Percentiles rank a stretch among this genome's conserved stretches.
Evolutionary conservation across 23 red algal species (phyloP).

Genomic region (Porphyridium purpureum): DNA sequence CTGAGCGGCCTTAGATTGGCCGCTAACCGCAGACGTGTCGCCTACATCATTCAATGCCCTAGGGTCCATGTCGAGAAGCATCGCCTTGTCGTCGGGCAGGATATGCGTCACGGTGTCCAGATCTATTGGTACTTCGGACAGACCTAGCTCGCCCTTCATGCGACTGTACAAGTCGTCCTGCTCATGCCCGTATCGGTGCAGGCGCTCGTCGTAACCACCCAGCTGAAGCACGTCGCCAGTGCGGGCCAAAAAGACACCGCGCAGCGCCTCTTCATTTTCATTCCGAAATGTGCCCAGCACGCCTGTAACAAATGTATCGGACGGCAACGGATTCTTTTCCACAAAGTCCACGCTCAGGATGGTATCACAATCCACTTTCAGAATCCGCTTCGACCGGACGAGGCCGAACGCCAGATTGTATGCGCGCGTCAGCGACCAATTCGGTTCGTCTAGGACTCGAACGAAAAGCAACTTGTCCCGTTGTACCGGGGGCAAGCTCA

Average conservation of each 20-base stretch:
- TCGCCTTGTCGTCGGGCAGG: too few relatives aligned
- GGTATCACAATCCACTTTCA: conserved; percentile 2
- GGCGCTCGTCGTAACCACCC: background rate
- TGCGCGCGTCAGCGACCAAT: background rate
- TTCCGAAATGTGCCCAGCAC: too few relatives aligned
- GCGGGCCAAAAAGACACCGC: background rate
- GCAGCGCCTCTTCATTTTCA: background rate
- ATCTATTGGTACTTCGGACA: too few relatives aligned
- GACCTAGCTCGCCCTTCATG: too few relatives aligned
- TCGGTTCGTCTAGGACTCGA: background rate
- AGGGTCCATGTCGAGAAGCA: too few relatives aligned
- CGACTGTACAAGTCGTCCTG: background rate
- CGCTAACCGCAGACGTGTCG: too few relatives aligned
- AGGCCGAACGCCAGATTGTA: background rate
- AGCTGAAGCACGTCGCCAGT: background rate
- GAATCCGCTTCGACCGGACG: background rate
- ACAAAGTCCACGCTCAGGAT: background rate
- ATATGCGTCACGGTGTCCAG: too few relatives aligned
- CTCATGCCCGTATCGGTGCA: background rate
- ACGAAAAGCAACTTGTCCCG: background rate
- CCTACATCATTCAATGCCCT: too few relatives aligned
- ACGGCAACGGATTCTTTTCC: background rate
- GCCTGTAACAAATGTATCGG: too few relatives aligned
- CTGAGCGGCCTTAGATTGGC: too few relatives aligned
- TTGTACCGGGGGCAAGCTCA: background rate